Conservation (phyloP, 108 stramenopile genomes). For the Aurantiochytrium sp. region DNA sequence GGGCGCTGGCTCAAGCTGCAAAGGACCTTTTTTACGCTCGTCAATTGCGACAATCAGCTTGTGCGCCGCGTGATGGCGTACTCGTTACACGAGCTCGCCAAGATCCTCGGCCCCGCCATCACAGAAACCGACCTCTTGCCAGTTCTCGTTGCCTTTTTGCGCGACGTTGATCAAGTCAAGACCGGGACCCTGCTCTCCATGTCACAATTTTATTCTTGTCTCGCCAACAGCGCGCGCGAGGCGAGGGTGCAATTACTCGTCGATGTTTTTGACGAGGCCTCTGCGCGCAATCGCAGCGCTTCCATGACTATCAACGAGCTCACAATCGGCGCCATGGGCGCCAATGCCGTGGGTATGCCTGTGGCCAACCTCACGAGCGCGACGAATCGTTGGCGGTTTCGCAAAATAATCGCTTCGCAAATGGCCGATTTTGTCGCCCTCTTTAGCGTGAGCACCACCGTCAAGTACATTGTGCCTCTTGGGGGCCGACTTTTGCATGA, state of each 20-base stretch:
- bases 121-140: slow-evolving; percentile 63
- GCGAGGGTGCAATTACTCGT: slow-evolving; percentile 62
- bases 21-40: slow-evolving; percentile 65
- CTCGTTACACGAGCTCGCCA: slow-evolving; percentile 81
- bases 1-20: slow-evolving; percentile 71
- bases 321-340: background rate
- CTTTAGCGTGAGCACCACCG: background rate
- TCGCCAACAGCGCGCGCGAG: slow-evolving; percentile 52
- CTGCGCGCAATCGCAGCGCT: background rate
- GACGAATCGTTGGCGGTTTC: background rate
- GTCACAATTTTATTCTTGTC: slow-evolving; percentile 59
- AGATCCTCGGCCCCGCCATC: slow-evolving; percentile 64
- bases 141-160: slow-evolving; percentile 70
- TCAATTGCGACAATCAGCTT: slow-evolving; percentile 52
- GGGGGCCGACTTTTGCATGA: background rate
- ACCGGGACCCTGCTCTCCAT: slow-evolving; percentile 74
- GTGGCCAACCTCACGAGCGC: background rate
- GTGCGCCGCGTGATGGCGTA: slow-evolving; percentile 66
- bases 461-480: background rate
- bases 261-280: slow-evolving; percentile 37
- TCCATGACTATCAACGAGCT: background rate
- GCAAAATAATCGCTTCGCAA: background rate
- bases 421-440: background rate
- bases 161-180: slow-evolving; percentile 83
- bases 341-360: background rate